phyloP scores from a whole-genome alignment of 345 rosid species.

The Eucalyptus cloeziana region DNA sequence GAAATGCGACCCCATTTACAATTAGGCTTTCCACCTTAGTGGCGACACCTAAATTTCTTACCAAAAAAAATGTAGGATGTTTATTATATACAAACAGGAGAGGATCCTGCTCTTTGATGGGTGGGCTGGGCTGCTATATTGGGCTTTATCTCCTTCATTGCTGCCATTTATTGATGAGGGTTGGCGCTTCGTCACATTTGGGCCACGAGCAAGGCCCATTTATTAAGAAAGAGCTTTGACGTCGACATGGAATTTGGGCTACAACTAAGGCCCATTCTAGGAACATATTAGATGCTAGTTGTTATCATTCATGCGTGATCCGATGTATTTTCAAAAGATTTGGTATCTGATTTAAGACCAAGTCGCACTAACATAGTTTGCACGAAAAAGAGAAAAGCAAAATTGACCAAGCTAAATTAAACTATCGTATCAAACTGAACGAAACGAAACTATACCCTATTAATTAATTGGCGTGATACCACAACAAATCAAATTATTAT shows the following conservation, averaged over 20 bases:
- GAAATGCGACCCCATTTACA: neutral
- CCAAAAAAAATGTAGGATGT: neutral
- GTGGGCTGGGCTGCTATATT: neutral
- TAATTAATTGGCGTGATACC: neutral
- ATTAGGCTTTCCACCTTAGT: neutral
- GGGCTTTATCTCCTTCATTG: neutral
- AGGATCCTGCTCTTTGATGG: neutral
- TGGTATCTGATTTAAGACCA: neutral
- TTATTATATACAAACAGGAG: neutral
- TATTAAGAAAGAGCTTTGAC: neutral
- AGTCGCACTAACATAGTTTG: neutral
- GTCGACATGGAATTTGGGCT: neutral
- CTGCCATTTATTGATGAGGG: neutral
- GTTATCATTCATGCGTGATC: neutral
- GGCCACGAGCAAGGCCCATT: neutral
- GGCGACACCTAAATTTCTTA: neutral
- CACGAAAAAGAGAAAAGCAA: neutral
- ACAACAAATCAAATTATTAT: neutral
- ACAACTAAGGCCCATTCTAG: neutral
- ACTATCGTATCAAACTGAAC: neutral
- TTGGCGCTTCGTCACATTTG: neutral
- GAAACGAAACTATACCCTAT: neutral
- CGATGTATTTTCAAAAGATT: neutral
- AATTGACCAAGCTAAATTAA: neutral
- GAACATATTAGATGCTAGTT: neutral